Base-by-base conservation (phyloP, 2,329 filamentous ascomycete species). In the Fusarium sp. region DNA sequence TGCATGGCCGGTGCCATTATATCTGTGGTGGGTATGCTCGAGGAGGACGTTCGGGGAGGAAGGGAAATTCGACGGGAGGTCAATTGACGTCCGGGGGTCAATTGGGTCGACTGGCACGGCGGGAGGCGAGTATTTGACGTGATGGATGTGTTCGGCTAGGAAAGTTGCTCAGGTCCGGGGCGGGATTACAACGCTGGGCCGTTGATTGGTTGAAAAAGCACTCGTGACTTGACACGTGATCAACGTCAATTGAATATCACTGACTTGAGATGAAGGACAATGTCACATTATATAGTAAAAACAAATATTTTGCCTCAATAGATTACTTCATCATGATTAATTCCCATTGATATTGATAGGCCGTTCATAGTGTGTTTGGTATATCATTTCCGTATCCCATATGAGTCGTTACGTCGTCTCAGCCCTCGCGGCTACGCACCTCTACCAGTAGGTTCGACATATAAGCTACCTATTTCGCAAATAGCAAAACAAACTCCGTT, bases 141-240 rank as follows among this genome's bases (percentile, higher is more conserved):
- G 69, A 71, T 74, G 69, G 57, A 70, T 63, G 73, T 74, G 72
- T 67, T 73, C 71, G 73, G 70, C 73, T 72, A 57, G 54, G 73
- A 75, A 75, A 75, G 71, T 75, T 75, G 73, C 73, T 73, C 73
- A 75, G 28, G 28, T 31, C 28, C 28, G 28, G 28, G 63, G 76
- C 77, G 73, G 75, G 80, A 82, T 82, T 81, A 82, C 80, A 82
- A 77, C 77, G 73, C 71, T 75, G 24, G 75, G 67, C 64, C 53
- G 49, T 44, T 81, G 78, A 82, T 82, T 82, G 79, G 79, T 50
- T 58, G 67, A 8, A 7, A 13, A 7, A 0, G 0, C 0, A 15
- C 75, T 40, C 77, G 77, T 79, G 77, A 73, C 14, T 0, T 24
- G 1, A 45, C 77, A 79, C 77, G 77, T 80, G 75, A 73, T 24